A percentile compares a stretch with the other conserved stretches of the same genome.
Conservation (phyloP, 768 basidiomycete genomes). For the Rhodotorula diobovata region DNA sequence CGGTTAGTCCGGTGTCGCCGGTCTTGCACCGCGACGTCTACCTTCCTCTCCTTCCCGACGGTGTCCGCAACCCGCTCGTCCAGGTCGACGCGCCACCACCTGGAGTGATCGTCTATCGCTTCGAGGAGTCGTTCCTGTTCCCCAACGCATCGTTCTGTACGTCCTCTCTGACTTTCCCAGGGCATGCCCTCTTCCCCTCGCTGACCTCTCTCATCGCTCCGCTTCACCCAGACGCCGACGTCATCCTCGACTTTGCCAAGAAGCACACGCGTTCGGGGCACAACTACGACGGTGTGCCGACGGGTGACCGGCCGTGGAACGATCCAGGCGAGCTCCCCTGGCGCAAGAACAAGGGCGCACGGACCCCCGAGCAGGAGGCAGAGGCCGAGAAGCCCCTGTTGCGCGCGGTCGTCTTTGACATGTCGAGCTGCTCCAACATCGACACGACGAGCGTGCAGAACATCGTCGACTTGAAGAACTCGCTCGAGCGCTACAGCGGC, state of each 20-base stretch:
- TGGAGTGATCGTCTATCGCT: conserved; percentile 81
- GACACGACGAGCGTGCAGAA: conserved; percentile 87
- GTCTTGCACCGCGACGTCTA: conserved; percentile 65
- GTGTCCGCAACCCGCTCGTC: conserved; percentile 63
- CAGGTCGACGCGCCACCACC: conserved; percentile 72
- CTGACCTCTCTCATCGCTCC: conserved; percentile 31
- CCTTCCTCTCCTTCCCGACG: conserved; percentile 61
- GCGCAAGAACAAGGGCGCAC: background rate
- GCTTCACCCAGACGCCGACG: conserved; percentile 54
- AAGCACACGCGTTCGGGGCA: conserved; percentile 58
- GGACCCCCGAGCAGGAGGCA: background rate
- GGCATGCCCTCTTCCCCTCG: too few relatives aligned
- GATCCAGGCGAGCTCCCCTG: conserved; percentile 23
- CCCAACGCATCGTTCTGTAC: conserved; percentile 47
- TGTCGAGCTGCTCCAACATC: conserved; percentile 70
- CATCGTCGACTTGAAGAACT: conserved; percentile 77
- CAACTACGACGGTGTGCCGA: conserved; percentile 50
- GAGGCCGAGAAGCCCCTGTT: conserved; percentile 54
- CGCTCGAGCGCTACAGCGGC: conserved; percentile 76
- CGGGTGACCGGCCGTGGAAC: conserved; percentile 86
- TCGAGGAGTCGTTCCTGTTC: conserved; percentile 51
- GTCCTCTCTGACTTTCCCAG: background rate
- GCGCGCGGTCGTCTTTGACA: conserved; percentile 85
- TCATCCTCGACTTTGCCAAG: conserved; percentile 76
- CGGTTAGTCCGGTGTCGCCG: background rate